phyloP scores from a whole-genome alignment of 208 protist genomes.

The Acanthamoeba quina region DNA sequence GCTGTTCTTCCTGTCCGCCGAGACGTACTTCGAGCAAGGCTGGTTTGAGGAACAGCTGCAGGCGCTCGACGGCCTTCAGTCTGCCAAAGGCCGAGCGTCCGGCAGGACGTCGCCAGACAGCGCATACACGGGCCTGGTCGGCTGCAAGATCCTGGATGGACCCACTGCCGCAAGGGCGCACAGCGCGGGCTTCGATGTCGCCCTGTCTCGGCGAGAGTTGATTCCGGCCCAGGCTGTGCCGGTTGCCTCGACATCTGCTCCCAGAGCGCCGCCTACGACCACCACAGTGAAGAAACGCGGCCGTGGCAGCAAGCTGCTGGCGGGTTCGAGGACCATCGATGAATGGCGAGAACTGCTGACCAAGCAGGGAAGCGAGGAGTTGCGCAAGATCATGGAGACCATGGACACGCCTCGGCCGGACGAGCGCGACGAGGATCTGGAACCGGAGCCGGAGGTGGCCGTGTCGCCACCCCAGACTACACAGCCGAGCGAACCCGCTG shows the following conservation, averaged over 20 bases:
- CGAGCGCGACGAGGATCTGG: neutral
- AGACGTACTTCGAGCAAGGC: slow-evolving; percentile 26
- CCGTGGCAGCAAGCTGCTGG: neutral
- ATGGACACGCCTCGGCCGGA: neutral
- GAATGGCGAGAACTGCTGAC: neutral
- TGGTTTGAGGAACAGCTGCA: slow-evolving; percentile 54
- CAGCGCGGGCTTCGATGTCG: slow-evolving; percentile 50
- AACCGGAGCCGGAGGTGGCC: too few relatives aligned
- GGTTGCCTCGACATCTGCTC: neutral
- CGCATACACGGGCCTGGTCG: neutral
- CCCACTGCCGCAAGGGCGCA: neutral
- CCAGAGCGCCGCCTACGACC: neutral
- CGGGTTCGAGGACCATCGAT: neutral
- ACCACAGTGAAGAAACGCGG: neutral
- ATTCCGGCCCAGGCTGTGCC: neutral
- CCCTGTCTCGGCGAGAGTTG: slow-evolving; percentile 24
- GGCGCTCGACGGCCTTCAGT: neutral
- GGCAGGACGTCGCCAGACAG: neutral
- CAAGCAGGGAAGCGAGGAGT: neutral
- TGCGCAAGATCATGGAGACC: neutral
- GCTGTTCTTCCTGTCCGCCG: slow-evolving; percentile 45
- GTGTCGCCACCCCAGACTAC: neutral
- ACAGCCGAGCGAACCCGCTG: neutral
- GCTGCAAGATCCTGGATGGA: slow-evolving; percentile 40
- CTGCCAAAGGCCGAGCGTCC: neutral